Percentiles rank a stretch among this genome's conserved stretches.
Evolutionary conservation across 192 early-diverging fungal species (phyloP).

Genomic region (Backusella westeae): DNA sequence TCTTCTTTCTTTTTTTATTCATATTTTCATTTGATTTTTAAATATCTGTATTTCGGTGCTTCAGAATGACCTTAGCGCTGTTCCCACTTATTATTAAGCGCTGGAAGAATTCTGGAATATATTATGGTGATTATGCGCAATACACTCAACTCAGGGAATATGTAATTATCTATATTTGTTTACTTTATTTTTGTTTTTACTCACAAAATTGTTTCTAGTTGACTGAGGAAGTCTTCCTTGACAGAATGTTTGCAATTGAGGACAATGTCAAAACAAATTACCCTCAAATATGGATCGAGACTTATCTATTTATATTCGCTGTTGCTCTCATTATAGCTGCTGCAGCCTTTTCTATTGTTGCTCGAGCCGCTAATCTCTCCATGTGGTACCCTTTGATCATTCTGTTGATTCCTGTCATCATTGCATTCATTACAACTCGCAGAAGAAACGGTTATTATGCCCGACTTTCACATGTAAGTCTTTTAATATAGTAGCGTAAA

Average conservation of each 20-base stretch:
- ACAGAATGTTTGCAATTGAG: constrained; percentile 3
- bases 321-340: constrained; percentile 15
- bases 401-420: constrained; percentile 20
- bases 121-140: constrained; percentile 1
- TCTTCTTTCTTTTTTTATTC: neutral
- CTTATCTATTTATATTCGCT: constrained; percentile 21
- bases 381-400: constrained; percentile 29
- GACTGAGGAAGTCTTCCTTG: constrained; percentile 14
- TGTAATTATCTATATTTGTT: constrained; percentile 7
- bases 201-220: neutral
- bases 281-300: constrained; percentile 15
- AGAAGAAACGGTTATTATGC: constrained; percentile 9
- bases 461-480: neutral
- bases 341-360: constrained; percentile 26
- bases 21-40: neutral
- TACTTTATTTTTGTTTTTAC: neutral
- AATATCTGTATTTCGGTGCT: neutral
- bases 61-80: constrained; percentile 6
- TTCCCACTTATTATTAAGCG: constrained; percentile 9
- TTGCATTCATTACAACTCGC: constrained; percentile 4
- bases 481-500: neutral
- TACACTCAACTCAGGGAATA: constrained; percentile 12
- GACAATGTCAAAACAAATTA: neutral
- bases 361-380: constrained; percentile 25
- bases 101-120: constrained; percentile 4